Evolutionary conservation across 2,329 filamentous ascomycete genomes (phyloP).

Genomic region (Albifimbria verrucaria): DNA sequence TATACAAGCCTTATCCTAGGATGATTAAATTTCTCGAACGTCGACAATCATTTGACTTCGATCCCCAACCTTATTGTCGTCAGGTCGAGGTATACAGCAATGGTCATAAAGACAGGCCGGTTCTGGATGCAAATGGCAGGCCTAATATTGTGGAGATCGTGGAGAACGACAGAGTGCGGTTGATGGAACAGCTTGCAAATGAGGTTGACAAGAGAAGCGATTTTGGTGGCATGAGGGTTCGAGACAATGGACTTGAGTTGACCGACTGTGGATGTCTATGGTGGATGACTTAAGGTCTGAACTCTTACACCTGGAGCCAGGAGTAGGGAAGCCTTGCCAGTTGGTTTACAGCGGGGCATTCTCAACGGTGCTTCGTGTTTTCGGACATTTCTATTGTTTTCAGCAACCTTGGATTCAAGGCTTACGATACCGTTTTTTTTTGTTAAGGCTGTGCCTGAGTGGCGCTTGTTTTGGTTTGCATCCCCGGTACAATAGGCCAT

Average conservation of each 20-base stretch:
- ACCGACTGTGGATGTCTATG: slow-evolving; percentile 53
- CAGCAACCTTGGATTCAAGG: no score
- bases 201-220: slow-evolving; percentile 9
- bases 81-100: slow-evolving; percentile 43
- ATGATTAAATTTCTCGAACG: slow-evolving; percentile 55
- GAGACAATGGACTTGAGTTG: slow-evolving; percentile 29
- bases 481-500: neutral
- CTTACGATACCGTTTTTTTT: no score
- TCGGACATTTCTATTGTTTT: neutral
- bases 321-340: no score
- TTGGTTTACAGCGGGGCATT: no score
- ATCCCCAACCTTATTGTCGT: slow-evolving; percentile 39
- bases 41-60: slow-evolving; percentile 32
- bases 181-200: slow-evolving; percentile 6
- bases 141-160: slow-evolving; percentile 40
- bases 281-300: slow-evolving; percentile 45
- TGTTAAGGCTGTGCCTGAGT: no score
- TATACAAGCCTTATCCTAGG: slow-evolving; percentile 40
- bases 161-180: slow-evolving; percentile 26
- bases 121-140: slow-evolving; percentile 34
- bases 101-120: slow-evolving; percentile 31
- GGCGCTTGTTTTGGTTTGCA: neutral
- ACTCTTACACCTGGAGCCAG: no score
- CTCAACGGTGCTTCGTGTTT: neutral
- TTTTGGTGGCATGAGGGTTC: neutral